These are phyloP conservation scores for Dendrobium huoshanense DNA, from an alignment of 106 monocot species.

Conservation along the genomic window DNA sequence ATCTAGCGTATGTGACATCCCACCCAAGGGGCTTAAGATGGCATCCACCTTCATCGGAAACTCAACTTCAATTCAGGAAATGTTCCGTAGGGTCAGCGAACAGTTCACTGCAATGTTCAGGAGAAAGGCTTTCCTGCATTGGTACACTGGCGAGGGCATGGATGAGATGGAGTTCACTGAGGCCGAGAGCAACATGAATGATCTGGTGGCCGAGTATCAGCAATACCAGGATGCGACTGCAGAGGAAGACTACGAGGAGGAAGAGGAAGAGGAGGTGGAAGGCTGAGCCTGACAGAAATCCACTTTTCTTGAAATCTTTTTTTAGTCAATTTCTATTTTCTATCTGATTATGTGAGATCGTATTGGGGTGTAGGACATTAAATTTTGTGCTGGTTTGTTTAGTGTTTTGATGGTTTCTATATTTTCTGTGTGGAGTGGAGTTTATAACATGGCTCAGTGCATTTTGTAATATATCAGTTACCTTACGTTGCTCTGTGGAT, in stretches of 20 bases:
- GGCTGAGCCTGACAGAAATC: no score
- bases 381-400: no score
- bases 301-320: no score
- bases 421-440: no score
- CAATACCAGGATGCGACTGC: slow-evolving; percentile 18
- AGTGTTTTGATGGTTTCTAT: no score
- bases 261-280: slow-evolving; percentile 5
- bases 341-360: no score
- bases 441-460: no score
- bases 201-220: slow-evolving; percentile 21
- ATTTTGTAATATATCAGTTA: no score
- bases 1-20: slow-evolving; percentile 36
- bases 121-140: slow-evolving; percentile 28
- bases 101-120: slow-evolving; percentile 25
- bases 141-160: slow-evolving; percentile 26
- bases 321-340: no score
- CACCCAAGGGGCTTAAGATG: slow-evolving; percentile 29
- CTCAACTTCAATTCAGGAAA: slow-evolving; percentile 39
- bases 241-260: slow-evolving; percentile 10
- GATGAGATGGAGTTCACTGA: slow-evolving; percentile 31
- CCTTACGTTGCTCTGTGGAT: no score
- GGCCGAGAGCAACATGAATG: slow-evolving; percentile 27
- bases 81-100: slow-evolving; percentile 24
- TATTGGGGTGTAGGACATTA: no score
- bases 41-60: slow-evolving; percentile 31